A percentile compares a stretch with the other conserved stretches of the same genome.
Conservation (phyloP, 176 grass and related monocot genomes). For the Chloris gayana region DNA sequence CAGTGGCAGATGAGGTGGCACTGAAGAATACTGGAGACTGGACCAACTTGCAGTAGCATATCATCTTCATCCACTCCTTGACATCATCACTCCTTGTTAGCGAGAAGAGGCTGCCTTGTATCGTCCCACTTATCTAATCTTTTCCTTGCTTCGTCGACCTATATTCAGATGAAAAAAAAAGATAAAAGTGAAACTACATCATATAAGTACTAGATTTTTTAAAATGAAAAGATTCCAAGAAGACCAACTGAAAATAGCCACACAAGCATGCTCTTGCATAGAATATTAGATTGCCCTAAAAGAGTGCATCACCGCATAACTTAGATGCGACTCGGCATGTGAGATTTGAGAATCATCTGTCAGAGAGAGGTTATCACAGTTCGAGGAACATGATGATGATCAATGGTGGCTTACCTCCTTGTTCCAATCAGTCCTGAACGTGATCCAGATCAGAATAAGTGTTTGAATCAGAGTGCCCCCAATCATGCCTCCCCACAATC, state of each 20-base stretch:
- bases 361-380: background rate
- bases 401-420: slow-evolving; percentile 61
- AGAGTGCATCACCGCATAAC: background rate
- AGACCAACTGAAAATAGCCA: background rate
- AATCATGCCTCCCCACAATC: slow-evolving; percentile 88
- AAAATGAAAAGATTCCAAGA: background rate
- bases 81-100: slow-evolving; percentile 40
- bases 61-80: slow-evolving; percentile 4
- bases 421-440: slow-evolving; percentile 79
- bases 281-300: slow-evolving; percentile 24
- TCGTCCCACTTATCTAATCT: slow-evolving; percentile 77
- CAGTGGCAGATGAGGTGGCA: background rate
- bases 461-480: slow-evolving; percentile 76
- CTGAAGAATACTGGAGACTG: background rate
- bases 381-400: slow-evolving; percentile 3
- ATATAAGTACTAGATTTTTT: background rate
- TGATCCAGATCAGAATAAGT: slow-evolving; percentile 75
- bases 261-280: background rate
- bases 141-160: slow-evolving; percentile 66
- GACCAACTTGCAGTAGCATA: slow-evolving; percentile 22
- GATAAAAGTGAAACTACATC: background rate
- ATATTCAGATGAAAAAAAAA: background rate
- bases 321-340: slow-evolving; percentile 26
- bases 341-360: slow-evolving; percentile 36
- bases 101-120: slow-evolving; percentile 52